These are phyloP conservation scores for Arabidopsis hybrid DNA, from an alignment of 441 rosid genomes.

Conservation along the genomic window DNA sequence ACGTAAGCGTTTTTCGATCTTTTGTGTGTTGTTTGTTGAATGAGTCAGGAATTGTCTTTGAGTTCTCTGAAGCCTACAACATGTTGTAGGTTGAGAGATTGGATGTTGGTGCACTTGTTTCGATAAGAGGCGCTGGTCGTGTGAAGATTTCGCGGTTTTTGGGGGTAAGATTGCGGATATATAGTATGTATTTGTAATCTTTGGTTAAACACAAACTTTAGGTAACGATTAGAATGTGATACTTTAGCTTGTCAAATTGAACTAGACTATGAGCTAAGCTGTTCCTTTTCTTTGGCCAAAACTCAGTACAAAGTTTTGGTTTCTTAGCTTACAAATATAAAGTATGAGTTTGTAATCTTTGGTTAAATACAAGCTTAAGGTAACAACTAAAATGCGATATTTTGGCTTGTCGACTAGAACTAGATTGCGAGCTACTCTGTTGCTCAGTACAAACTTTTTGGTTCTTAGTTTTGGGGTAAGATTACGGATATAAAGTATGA, in stretches of 20 bases:
- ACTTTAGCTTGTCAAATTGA: not conserved
- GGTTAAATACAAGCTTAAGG: not conserved
- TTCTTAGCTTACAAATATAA: not conserved
- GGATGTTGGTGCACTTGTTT: constrained; percentile 76
- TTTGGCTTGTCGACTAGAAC: not conserved
- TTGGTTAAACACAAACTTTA: constrained; percentile 14
- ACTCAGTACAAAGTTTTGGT: too few relatives aligned
- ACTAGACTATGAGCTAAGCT: not conserved
- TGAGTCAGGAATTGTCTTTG: not conserved
- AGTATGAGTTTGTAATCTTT: not conserved
- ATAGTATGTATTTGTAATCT: not conserved
- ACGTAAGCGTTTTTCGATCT: constrained; percentile 52
- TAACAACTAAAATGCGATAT: not conserved
- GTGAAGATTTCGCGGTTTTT: constrained; percentile 62
- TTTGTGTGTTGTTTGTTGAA: constrained; percentile 12
- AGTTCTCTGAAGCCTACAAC: constrained; percentile 22
- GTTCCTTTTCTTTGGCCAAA: not conserved
- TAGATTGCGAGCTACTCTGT: not conserved
- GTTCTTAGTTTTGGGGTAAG: constrained; percentile 52
- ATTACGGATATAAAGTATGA: not conserved
- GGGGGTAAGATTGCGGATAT: constrained; percentile 52
- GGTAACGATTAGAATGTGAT: not conserved
- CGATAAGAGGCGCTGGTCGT: constrained; percentile 73
- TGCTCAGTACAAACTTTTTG: too few relatives aligned
- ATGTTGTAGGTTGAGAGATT: constrained; percentile 63